A percentile compares a stretch with the other conserved stretches of the same genome.
These are phyloP conservation scores for Hypoxylon lienhwacheense DNA, from an alignment of 495 filamentous ascomycete genomes.

Conservation along the genomic window DNA sequence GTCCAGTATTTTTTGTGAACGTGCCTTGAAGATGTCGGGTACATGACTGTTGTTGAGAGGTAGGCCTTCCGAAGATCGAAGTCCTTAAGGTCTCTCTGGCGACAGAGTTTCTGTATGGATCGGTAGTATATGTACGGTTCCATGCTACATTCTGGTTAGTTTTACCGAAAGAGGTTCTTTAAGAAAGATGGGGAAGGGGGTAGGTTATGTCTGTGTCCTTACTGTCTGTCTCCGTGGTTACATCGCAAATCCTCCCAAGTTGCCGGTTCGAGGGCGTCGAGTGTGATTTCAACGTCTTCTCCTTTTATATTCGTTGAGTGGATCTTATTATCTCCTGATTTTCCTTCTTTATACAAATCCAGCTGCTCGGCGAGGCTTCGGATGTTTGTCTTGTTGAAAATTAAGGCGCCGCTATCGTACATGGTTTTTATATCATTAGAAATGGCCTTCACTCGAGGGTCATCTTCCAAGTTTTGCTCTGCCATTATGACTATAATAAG, in stretches of 20 bases:
- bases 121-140: constrained; percentile 21
- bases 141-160: neutral
- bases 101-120: neutral
- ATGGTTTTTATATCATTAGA: neutral
- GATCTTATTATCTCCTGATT: neutral
- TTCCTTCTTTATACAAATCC: neutral
- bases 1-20: too few species aligned
- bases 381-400: constrained; percentile 7
- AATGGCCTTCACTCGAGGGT: neutral
- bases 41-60: neutral
- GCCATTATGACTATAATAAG: too few species aligned
- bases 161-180: neutral
- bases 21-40: neutral
- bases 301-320: constrained; percentile 3
- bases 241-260: constrained; percentile 9
- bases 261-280: neutral
- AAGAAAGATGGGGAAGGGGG: too few species aligned
- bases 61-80: constrained; percentile 1
- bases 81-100: neutral
- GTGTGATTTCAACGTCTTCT: constrained; percentile 1
- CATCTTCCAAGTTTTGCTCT: neutral
- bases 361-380: neutral
- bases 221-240: constrained; percentile 14
- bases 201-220: too few species aligned
- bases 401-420: neutral